A percentile compares a stretch with the other conserved stretches of the same genome.
phyloP scores from a whole-genome alignment of 768 basidiomycete species.

The Lyophyllum atratum region DNA sequence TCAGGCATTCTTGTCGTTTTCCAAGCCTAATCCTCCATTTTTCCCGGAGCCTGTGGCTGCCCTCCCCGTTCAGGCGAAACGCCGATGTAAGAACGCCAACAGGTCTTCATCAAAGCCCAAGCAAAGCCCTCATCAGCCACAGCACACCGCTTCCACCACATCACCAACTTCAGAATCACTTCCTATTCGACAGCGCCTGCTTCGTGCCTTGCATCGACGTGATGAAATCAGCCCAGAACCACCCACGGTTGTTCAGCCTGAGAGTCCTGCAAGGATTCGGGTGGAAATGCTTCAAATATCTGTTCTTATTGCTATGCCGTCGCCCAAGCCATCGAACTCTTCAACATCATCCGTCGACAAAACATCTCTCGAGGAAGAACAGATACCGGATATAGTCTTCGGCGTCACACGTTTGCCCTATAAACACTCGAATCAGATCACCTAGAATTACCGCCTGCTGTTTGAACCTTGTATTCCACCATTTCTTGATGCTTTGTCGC shows the following conservation, averaged over 20 bases:
- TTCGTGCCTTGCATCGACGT: conserved; percentile 4
- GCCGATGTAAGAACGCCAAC: conserved; percentile 26
- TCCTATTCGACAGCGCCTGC: conserved; percentile 2
- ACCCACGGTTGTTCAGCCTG: conserved; percentile 3
- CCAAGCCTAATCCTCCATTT: conserved; percentile 1
- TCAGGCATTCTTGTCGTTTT: conserved; percentile 9
- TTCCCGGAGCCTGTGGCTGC: conserved; percentile 38
- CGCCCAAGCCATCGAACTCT: conserved; percentile 24
- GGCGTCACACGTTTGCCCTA: conserved; percentile 44
- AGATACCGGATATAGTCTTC: conserved; percentile 51
- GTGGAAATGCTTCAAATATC: conserved; percentile 51
- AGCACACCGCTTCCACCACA: conserved; percentile 3
- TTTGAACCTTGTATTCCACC: conserved; percentile 5
- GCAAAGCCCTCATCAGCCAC: conserved; percentile 11
- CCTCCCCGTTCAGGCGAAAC: conserved; percentile 35
- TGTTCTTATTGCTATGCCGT: conserved; percentile 62
- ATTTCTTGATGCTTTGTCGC: neutral
- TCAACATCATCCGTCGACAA: conserved; percentile 19
- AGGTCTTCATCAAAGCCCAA: conserved; percentile 17
- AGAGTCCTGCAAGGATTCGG: conserved; percentile 12
- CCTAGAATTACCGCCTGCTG: neutral
- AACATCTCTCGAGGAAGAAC: conserved; percentile 28
- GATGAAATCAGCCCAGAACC: conserved; percentile 2
- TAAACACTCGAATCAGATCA: conserved; percentile 17
- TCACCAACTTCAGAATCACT: conserved; percentile 4